These are phyloP conservation scores for Bretziella fagacearum DNA, from an alignment of 2,329 filamentous ascomycete species.

Conservation along the genomic window DNA sequence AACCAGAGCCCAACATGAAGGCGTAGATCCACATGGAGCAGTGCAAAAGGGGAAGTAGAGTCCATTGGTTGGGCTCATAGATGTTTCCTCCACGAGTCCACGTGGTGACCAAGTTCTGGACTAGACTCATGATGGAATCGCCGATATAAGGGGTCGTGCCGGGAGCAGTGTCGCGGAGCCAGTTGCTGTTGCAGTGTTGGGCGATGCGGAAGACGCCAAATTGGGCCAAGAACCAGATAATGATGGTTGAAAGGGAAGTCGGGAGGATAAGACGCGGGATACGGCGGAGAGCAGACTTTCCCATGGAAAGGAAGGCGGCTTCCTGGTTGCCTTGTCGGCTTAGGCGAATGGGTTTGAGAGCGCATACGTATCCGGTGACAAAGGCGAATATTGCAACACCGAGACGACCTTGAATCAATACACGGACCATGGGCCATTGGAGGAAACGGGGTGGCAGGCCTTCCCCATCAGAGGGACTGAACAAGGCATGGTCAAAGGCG, in stretches of 20 bases:
- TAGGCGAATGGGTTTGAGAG: constrained; percentile 41
- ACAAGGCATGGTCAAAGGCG: constrained; percentile 33
- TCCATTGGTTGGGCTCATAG: constrained; percentile 44
- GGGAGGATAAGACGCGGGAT: constrained; percentile 42
- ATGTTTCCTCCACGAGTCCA: constrained; percentile 34
- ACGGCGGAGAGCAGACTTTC: constrained; percentile 40
- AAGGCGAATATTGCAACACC: constrained; percentile 51
- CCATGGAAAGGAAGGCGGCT: constrained; percentile 35
- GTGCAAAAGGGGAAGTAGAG: constrained; percentile 35
- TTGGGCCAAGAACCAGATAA: constrained; percentile 37
- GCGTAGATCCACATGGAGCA: constrained; percentile 39
- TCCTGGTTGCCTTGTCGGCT: constrained; percentile 36
- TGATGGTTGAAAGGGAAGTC: constrained; percentile 36
- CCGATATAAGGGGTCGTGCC: constrained; percentile 27
- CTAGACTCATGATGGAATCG: constrained; percentile 19
- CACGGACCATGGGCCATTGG: constrained; percentile 41
- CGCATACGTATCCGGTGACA: constrained; percentile 47
- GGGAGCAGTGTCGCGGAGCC: constrained; percentile 27
- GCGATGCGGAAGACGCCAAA: constrained; percentile 40
- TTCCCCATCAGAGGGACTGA: constrained; percentile 29
- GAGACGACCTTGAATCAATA: constrained; percentile 42
- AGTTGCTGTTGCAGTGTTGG: constrained; percentile 22
- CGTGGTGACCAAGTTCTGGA: constrained; percentile 30
- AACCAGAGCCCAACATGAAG: constrained; percentile 33
- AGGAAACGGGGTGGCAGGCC: constrained; percentile 31